Evolutionary conservation across 2,329 filamentous ascomycete genomes (phyloP), one percentile per base, ranked within the genome.

Genomic region (Alternaria atra): DNA sequence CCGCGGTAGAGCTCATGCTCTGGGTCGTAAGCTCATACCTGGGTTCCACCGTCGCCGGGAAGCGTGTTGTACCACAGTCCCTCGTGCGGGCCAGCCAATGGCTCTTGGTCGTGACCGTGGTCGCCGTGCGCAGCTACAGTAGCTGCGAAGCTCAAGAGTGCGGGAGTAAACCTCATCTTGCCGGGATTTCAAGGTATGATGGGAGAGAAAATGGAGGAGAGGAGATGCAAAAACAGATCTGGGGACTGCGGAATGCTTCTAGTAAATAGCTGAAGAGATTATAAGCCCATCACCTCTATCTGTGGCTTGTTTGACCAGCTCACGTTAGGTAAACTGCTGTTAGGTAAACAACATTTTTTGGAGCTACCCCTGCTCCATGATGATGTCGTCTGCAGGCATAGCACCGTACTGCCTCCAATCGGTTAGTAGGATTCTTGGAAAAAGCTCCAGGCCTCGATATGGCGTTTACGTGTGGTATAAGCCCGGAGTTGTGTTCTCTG

Each of bases 31-130:
- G n/a, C 64, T 9, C 81, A 50, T 72, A 91, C 91, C 84, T 95
- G 91, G 39, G 88, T 95, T 57, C 92, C 92, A 27, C 92, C 92
- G 79, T 95, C 92, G 35, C 92, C 92, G 4, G 92, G 92, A 5
- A 96, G 81, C 1, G 83, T 89, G 77, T 92, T 94, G 79, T 94
- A 96, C 92, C 92, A 96, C 46, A 95, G 76, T 29, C 87, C 85
- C 76, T 91, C 84, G 70, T 90, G 90, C 42, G 92, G 92, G 0
- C 92, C 92, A 29, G 85, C 80, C 51, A 90, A 81, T 44, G 86
- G 79, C 60, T 85, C 83, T 75, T 93, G 89, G 46, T 82, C 73
- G 43, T 86, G 81, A 56, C 82, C 82, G 61, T 88, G 84, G 55
- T 81, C 80, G 51, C 84, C 85, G 71, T 93, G 91, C 55, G 88